Base-by-base conservation (phyloP, 768 basidiomycete species). In the Lentinula aciculospora region DNA sequence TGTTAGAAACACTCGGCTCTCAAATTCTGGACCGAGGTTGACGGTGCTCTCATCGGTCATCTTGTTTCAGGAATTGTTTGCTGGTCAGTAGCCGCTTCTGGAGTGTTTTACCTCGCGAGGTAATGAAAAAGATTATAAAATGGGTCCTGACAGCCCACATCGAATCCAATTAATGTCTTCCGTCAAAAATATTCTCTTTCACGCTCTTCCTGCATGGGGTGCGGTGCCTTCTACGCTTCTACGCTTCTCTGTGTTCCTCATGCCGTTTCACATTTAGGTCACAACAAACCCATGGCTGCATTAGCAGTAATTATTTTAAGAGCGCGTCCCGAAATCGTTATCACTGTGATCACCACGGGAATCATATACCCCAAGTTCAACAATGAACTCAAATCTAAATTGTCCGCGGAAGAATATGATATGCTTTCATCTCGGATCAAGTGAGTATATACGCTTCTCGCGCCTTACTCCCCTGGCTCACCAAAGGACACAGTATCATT, bases 311-410 rank as follows among this genome's bases (percentile, higher is more conserved):
- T 54, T 13, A 54, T 54, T 25, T 8, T 28, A 17, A 42, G 40
- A 54, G 34, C 53, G 34, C 53, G 53, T 15, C 53, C 53, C 19
- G 39, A 54, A 19, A 40, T 54, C 23, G 37, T 54, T 12, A 28
- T 54, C 19, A 54, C 53, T 2, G 23, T 54, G 3, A 39, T 54
- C 23, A 54, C 53, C 34, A 42, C 36, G 3, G 40, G 53, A 7
- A 15, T 42, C 8, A 23, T 54, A 23, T 54, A 54, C 28, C 27
- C 53, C 10, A 54, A 54, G 42, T 39, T 54, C 21, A 12, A 21
- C 25, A 54, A 54, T 5, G 53, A 54, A 23, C 53, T 54, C 23
- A 39, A 39, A 8, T 42, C 40, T 13, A 54, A 54, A 21, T 34
- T 54, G 23, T 27, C 37, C 3, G 13, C 36, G 27, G 36, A 54